A percentile compares a stretch with the other conserved stretches of the same genome.
Evolutionary conservation across 169 alveolate species (phyloP).

Genomic region (Plasmodium reichenowi): DNA sequence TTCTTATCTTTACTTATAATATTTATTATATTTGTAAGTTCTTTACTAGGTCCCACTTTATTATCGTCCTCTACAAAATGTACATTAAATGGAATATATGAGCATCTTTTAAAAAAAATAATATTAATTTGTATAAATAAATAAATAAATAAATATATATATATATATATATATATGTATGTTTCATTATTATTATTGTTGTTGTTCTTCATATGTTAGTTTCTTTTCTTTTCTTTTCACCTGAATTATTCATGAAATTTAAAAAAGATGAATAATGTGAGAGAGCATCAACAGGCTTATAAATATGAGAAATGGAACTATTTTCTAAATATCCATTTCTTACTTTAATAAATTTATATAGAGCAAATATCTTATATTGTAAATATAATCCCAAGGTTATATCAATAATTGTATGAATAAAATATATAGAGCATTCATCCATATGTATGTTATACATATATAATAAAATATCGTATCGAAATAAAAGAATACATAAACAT

Average conservation of each 20-base stretch:
- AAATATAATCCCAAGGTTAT: slow-evolving; percentile 84
- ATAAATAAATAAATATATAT: no score
- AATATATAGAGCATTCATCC: slow-evolving; percentile 86
- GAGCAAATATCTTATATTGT: slow-evolving; percentile 74
- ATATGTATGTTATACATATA: slow-evolving; percentile 22
- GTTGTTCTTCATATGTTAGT: not conserved
- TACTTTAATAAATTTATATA: slow-evolving; percentile 36
- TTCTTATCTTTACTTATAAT: no score
- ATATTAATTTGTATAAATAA: no score
- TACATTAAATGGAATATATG: no score
- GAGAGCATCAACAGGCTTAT: slow-evolving; percentile 36
- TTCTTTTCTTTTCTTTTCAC: not conserved
- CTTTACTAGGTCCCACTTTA: no score
- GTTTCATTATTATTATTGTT: not conserved
- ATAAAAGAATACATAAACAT: slow-evolving; percentile 78
- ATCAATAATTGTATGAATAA: slow-evolving; percentile 83
- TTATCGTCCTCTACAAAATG: no score
- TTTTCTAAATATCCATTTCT: slow-evolving; percentile 29
- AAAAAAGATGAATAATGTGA: slow-evolving; percentile 43
- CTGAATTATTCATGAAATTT: slow-evolving; percentile 11
- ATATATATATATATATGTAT: not conserved
- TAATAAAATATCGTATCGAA: slow-evolving; percentile 31
- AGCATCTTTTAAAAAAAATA: no score
- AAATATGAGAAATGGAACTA: slow-evolving; percentile 3
- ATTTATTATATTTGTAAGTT: no score